These are phyloP conservation scores for Hydrangea macrophylla DNA, from an alignment of 148 eudicot species.

Conservation along the genomic window DNA sequence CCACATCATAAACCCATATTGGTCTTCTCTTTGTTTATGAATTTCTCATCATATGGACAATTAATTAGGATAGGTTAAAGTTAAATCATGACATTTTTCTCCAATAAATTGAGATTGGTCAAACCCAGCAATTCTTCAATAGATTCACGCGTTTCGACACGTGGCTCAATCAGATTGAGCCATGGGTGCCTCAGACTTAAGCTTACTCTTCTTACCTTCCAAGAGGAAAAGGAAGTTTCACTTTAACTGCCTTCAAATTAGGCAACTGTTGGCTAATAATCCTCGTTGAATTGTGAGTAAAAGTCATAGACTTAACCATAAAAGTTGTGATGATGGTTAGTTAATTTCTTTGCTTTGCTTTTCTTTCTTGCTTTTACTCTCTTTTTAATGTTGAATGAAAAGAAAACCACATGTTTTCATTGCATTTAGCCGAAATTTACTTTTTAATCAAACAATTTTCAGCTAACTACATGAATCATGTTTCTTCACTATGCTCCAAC, in stretches of 20 bases:
- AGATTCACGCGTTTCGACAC: not conserved
- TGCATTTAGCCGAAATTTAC: not conserved
- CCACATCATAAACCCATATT: constrained; percentile 19
- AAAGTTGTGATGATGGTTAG: constrained; percentile 8
- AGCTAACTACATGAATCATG: no score
- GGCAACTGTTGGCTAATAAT: not conserved
- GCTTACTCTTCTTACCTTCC: not conserved
- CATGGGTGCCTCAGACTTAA: not conserved
- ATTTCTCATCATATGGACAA: constrained; percentile 19
- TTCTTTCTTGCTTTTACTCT: constrained; percentile 6
- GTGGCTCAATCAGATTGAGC: not conserved
- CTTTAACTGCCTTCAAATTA: not conserved
- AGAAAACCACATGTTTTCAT: not conserved
- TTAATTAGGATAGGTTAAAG: constrained; percentile 8
- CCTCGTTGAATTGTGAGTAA: not conserved
- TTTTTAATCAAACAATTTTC: not conserved
- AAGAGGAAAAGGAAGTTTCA: not conserved
- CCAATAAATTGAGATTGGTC: no score
- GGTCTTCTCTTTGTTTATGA: constrained; percentile 2
- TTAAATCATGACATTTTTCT: not conserved
- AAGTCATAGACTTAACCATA: not conserved
- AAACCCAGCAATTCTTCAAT: no score
- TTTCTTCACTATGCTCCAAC: no score
- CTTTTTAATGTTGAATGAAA: not conserved
- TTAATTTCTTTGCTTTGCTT: not conserved